Evolutionary conservation across 2,329 filamentous ascomycete genomes (phyloP).

Genomic region (Hymenoscyphus infarciens): DNA sequence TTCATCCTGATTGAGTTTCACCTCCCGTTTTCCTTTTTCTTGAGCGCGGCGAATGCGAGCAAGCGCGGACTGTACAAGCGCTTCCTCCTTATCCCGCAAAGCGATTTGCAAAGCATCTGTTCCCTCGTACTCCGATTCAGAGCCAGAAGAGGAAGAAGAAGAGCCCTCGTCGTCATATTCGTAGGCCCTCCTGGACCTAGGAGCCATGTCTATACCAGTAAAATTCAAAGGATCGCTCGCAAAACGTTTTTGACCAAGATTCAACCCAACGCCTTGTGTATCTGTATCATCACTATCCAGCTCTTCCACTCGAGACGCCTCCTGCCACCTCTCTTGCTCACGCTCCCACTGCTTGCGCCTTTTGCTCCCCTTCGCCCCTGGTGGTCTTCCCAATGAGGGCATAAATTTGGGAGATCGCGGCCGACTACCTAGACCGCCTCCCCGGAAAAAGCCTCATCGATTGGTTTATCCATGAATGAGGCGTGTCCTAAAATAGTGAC

Average conservation of each 20-base stretch:
- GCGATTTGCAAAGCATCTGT: conserved; percentile 48
- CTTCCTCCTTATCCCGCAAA: conserved; percentile 66
- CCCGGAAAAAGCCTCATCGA: conserved; percentile 99
- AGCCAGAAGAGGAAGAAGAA: conserved; percentile 38
- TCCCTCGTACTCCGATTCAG: conserved; percentile 49
- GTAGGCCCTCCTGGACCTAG: conserved; percentile 29
- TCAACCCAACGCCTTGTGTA: conserved; percentile 52
- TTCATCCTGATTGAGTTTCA: conserved; percentile 76
- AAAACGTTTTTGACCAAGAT: conserved; percentile 48
- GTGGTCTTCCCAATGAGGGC: conserved; percentile 99
- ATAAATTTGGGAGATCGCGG: conserved; percentile 94
- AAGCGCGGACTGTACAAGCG: conserved; percentile 72
- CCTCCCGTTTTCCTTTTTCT: conserved; percentile 70
- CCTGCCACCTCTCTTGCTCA: conserved; percentile 49
- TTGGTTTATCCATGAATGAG: conserved; percentile 93
- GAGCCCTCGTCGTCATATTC: conserved; percentile 43
- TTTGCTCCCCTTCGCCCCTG: conserved; percentile 74
- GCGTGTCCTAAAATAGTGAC: conserved; percentile 95
- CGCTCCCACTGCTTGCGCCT: conserved; percentile 50
- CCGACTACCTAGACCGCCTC: conserved; percentile 99
- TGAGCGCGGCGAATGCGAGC: conserved; percentile 77
- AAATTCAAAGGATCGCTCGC: conserved; percentile 58
- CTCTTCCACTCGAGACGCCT: conserved; percentile 57
- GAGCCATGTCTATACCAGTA: conserved; percentile 56
- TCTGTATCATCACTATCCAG: conserved; percentile 57